Evolutionary conservation across 768 basidiomycete genomes (phyloP).

Genomic region (Fomitopsis serialis): DNA sequence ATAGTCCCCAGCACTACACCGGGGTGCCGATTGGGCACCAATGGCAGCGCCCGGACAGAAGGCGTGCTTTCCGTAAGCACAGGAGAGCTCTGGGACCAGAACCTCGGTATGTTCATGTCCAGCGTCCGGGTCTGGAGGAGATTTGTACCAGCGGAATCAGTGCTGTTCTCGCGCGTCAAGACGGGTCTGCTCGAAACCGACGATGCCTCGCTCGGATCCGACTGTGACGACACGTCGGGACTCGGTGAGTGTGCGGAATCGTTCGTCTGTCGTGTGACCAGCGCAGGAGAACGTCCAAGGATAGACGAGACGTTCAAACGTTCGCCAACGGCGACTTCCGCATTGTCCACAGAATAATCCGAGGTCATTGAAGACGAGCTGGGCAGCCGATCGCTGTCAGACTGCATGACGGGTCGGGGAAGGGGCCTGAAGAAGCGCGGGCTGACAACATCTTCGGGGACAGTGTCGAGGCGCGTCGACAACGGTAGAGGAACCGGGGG

Average conservation of each 20-base stretch:
- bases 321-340: too few relatives aligned
- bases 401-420: too few relatives aligned
- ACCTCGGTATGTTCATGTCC: not conserved
- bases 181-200: not conserved
- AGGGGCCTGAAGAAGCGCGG: too few relatives aligned
- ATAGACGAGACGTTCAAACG: too few relatives aligned
- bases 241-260: not conserved
- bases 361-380: too few relatives aligned
- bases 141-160: not conserved
- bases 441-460: too few relatives aligned
- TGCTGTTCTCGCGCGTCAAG: not conserved
- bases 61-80: not conserved
- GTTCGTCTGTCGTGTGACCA: too few relatives aligned
- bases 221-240: not conserved
- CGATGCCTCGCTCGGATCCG: not conserved
- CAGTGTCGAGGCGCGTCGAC: not conserved
- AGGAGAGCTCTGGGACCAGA: not conserved
- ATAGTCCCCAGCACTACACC: not conserved
- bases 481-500: not conserved
- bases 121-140: not conserved
- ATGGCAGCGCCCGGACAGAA: not conserved
- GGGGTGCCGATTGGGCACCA: not conserved
- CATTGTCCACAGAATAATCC: too few relatives aligned
- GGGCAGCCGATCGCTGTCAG: too few relatives aligned
- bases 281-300: too few relatives aligned